A percentile compares a stretch with the other conserved stretches of the same genome.
These are phyloP conservation scores for Globisporangium nunn DNA, from an alignment of 352 stramenopile genomes.

Conservation along the genomic window DNA sequence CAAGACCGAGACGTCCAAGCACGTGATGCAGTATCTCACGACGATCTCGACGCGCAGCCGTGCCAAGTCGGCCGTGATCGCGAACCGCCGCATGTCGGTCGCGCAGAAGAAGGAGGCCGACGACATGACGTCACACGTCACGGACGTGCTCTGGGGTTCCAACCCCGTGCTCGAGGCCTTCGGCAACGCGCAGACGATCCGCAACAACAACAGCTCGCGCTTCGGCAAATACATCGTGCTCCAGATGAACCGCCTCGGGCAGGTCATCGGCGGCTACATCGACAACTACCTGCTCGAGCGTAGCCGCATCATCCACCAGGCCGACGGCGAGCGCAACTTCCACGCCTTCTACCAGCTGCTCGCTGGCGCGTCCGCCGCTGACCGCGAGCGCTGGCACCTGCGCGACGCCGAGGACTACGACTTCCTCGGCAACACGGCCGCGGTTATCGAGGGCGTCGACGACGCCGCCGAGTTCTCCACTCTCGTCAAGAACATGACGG, in stretches of 20 bases:
- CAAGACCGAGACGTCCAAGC: slow-evolving; percentile 96
- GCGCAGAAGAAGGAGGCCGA: slow-evolving; percentile 67
- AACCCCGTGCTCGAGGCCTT: slow-evolving; percentile 84
- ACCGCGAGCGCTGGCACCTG: slow-evolving; percentile 52
- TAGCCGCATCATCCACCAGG: slow-evolving; percentile 82
- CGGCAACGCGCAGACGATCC: slow-evolving; percentile 81
- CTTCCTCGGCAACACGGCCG: slow-evolving; percentile 58
- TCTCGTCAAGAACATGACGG: slow-evolving; percentile 56
- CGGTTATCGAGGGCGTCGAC: slow-evolving; percentile 71
- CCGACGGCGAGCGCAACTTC: slow-evolving; percentile 89
- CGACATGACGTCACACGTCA: slow-evolving; percentile 63
- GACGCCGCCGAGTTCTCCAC: slow-evolving; percentile 59
- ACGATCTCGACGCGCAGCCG: slow-evolving; percentile 68
- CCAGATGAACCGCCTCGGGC: slow-evolving; percentile 74
- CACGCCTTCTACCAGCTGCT: slow-evolving; percentile 93
- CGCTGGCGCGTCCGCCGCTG: slow-evolving; percentile 42
- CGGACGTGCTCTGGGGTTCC: slow-evolving; percentile 67
- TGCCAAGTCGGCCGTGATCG: slow-evolving; percentile 62
- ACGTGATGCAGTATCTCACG: slow-evolving; percentile 93
- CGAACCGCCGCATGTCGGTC: slow-evolving; percentile 72
- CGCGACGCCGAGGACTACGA: slow-evolving; percentile 45
- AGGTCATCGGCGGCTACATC: slow-evolving; percentile 78
- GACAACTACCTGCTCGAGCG: slow-evolving; percentile 92
- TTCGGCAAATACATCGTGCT: slow-evolving; percentile 88
- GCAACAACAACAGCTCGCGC: slow-evolving; percentile 83